phyloP scores from a whole-genome alignment of 257 asterid genomes.

The Nicotiana noctiflora region DNA sequence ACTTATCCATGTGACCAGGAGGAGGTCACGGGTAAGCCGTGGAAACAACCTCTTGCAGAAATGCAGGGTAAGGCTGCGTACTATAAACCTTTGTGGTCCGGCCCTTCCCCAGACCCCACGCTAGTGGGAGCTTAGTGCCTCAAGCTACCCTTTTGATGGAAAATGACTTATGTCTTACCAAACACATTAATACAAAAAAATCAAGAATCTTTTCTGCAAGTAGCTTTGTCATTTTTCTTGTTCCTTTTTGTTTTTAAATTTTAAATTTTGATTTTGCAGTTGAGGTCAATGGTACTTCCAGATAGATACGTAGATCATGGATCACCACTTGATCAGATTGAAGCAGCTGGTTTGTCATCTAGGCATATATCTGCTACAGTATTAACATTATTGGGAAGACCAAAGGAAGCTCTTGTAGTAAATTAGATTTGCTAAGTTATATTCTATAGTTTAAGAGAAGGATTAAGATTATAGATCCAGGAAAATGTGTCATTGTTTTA shows the following conservation, averaged over 20 bases:
- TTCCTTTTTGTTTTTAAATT: neutral
- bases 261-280: slow-evolving; percentile 29
- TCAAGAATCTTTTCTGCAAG: neutral
- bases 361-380: slow-evolving; percentile 60
- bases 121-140: too few relatives aligned
- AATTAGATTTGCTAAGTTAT: neutral
- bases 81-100: too few relatives aligned
- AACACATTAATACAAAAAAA: neutral
- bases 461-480: neutral
- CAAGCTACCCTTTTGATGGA: neutral
- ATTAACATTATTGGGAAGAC: slow-evolving; percentile 54
- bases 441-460: neutral
- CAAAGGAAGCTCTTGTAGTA: slow-evolving; percentile 38
- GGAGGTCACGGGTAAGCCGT: too few relatives aligned
- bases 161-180: neutral
- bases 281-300: slow-evolving; percentile 71
- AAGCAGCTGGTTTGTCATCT: slow-evolving; percentile 67
- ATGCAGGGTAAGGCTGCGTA: too few relatives aligned
- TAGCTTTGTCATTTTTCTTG: neutral
- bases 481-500: neutral
- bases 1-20: too few relatives aligned
- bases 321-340: slow-evolving; percentile 64
- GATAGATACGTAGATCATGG: slow-evolving; percentile 79
- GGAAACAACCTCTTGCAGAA: too few relatives aligned
- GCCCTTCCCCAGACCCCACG: too few relatives aligned